A percentile compares a stretch with the other conserved stretches of the same genome.
phyloP scores from a whole-genome alignment of 768 basidiomycete species.

The Russula vinacea region DNA sequence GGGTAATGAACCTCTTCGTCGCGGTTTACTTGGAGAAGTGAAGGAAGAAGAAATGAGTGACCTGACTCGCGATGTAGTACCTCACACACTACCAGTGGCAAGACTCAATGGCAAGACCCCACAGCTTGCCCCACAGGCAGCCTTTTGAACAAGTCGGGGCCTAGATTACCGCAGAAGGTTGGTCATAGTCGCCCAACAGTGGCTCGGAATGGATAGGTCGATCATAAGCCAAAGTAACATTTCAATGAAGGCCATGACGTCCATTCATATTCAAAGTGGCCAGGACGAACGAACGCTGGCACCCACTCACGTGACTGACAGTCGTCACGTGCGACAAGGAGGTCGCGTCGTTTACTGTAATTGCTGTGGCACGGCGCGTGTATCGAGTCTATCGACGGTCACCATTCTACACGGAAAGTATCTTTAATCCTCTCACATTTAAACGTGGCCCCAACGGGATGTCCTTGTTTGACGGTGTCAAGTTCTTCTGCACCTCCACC shows the following conservation, averaged over 20 bases:
- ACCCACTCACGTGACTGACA: background rate
- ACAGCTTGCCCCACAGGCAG: too few species aligned
- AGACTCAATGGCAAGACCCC: too few species aligned
- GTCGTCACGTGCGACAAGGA: background rate
- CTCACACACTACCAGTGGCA: too few species aligned
- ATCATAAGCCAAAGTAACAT: background rate
- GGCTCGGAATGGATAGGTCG: background rate
- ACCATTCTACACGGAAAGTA: background rate
- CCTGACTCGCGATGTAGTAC: too few species aligned
- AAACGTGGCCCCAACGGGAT: background rate
- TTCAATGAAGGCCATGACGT: too few species aligned
- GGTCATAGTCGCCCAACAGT: too few species aligned
- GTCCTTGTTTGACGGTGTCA: slow-evolving; percentile 28
- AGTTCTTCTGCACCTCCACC: slow-evolving; percentile 22
- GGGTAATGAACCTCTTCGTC: too few species aligned
- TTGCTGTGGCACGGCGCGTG: background rate
- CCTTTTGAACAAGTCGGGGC: too few species aligned
- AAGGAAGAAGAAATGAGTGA: too few species aligned
- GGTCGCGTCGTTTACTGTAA: background rate
- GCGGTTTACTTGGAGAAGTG: too few species aligned
- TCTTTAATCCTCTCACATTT: background rate
- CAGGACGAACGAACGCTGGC: background rate
- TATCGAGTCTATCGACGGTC: too few species aligned
- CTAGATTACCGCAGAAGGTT: too few species aligned
- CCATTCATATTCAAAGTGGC: background rate